Base-by-base conservation (phyloP, 2,329 filamentous ascomycete species). In the Arthrobotrys iridis region DNA sequence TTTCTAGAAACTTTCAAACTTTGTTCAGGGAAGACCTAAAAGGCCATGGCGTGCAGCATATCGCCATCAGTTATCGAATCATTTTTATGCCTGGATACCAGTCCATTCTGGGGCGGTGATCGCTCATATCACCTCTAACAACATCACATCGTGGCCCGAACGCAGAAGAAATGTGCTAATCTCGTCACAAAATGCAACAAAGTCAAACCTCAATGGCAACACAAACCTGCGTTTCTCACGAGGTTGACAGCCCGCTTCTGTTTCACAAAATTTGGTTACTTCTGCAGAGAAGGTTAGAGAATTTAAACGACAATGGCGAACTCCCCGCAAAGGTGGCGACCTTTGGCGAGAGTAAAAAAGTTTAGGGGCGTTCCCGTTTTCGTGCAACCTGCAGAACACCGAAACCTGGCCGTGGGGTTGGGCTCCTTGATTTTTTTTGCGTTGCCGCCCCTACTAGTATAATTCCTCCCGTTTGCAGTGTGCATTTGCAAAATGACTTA, bases 291-390 rank as follows among this genome's bases (percentile, higher is more conserved):
- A 11, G 10, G 13, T 66, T 66, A n/a, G 62, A 66, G 62, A 35
- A 13, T 55, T 37, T 20, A 46, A 57, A 45, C 20, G 35, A 15
- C 24, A 41, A 28, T 28, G 46, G 30, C 41, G n/a, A 48, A n/a
- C 35, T 24, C 45, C 22, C 35, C 20, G 11, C 30, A 55, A n/a
- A 55, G 45, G 60, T 64, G 60, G 60, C 45, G 60, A 64, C 22
- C 18, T 28, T 64, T 66, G 30, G 50, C 45, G 37, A 57, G 24
- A 30, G 15, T 40, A 58, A 30, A 40, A 40, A 67, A 43, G 43
- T 28, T 46, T 37, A 59, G 11, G 50, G 40, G 37, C 37, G 50
- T 55, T 57, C 48, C 63, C 63, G 63, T 67, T 67, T 67, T 67
- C 63, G 63, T 67, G 63, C 63, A 37, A 55, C 50, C 30, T 46